Base-by-base conservation (phyloP, 495 filamentous ascomycete species). In the Lophium mytilinum region DNA sequence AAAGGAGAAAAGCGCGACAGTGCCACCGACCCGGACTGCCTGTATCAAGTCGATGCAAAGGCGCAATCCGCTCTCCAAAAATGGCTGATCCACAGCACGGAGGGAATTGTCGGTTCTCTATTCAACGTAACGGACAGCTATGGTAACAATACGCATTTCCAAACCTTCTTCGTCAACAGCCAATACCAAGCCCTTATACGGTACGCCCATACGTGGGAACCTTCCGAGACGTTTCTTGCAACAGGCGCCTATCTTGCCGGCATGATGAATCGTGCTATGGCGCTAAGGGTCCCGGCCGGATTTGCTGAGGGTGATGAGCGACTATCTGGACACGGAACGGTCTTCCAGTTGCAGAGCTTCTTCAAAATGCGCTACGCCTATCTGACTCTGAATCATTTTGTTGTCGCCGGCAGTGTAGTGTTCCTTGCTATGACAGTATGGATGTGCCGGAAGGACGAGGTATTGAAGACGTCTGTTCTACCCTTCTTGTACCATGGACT, bases 51-150 rank as follows among this genome's bases (percentile, higher is more conserved):
- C n/a, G 17, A 9, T 14, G 12, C 49, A 11, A 7, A 36, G 3
- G 49, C 50, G 30, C 56, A 59, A 40, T 40, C 48, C 9, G 56
- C 21, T 18, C 50, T 59, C 7, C 56, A 59, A 35, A 59, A 59
- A 9, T 53, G 24, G 24, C 6, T 30, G 6, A 30, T 30, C 24
- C 24, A 30, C 24, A 30, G 24, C 24, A 3, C 24, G 24, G 24
- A 30, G 6, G 24, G 24, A 30, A 30, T 30, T 6, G 24, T 30
- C 6, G 24, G 24, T 30, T 30, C 24, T 30, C 6, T 30, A 30
- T 30, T 30, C 6, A 30, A 30, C 24, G 24, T 30, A 30, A 30
- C 24, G 24, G 24, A 30, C 24, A 30, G 24, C 24, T 30, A 30
- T 30, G 24, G 24, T 6, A 30, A 30, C 24, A 30, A 30, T 6